phyloP scores from a whole-genome alignment of 345 rosid species.

The Eucalyptus melliodora region DNA sequence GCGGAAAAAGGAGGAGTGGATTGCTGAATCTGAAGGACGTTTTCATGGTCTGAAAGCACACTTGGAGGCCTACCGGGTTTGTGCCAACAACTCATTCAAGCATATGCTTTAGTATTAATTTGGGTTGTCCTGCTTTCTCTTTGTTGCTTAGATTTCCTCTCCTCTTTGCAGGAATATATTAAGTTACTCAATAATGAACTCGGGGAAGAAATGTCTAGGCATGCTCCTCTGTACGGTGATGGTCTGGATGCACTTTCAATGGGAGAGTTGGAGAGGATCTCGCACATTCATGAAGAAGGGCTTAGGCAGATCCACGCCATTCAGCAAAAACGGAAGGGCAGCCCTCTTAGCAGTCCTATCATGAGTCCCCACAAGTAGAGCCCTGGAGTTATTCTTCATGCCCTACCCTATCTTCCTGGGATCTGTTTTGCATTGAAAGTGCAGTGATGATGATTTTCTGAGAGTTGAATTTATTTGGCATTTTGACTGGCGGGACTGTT shows the following conservation, averaged over 20 bases:
- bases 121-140: not conserved
- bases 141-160: not conserved
- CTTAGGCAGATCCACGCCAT: constrained; percentile 76
- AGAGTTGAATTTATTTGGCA: not conserved
- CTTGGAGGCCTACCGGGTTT: not conserved
- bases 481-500: constrained; percentile 24
- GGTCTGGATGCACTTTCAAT: constrained; percentile 80
- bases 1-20: too few species aligned
- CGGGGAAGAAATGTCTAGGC: constrained; percentile 81
- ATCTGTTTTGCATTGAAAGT: constrained; percentile 1
- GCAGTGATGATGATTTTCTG: not conserved
- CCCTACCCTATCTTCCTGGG: not conserved
- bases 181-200: constrained; percentile 59
- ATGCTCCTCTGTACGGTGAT: constrained; percentile 94
- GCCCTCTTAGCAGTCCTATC: too few species aligned
- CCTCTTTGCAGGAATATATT: constrained; percentile 68
- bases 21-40: constrained; percentile 87
- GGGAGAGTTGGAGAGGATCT: constrained; percentile 84
- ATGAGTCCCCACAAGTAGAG: constrained; percentile 35
- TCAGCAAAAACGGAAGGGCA: constrained; percentile 57
- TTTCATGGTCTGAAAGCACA: constrained; percentile 87
- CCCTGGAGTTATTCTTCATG: not conserved
- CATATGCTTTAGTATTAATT: too few species aligned
- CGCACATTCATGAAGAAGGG: constrained; percentile 93
- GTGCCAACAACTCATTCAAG: too few species aligned